These are phyloP conservation scores for Rhynchospora pubera DNA, from an alignment of 176 grass and related monocot species.

Conservation along the genomic window DNA sequence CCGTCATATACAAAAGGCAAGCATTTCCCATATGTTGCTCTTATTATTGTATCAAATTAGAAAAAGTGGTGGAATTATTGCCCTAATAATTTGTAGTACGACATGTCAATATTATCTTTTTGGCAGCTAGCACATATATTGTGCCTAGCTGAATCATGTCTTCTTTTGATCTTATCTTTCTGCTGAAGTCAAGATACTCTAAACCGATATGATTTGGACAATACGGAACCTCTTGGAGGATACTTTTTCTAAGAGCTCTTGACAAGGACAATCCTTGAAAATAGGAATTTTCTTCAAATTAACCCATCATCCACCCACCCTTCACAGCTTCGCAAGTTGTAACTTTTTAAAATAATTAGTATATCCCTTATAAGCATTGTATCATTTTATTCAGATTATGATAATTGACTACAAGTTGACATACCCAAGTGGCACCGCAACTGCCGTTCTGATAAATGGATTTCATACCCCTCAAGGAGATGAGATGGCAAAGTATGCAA, in stretches of 20 bases:
- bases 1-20: not conserved
- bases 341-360: not conserved
- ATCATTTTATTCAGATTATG: conserved; percentile 70
- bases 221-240: not conserved
- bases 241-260: not conserved
- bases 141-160: not conserved
- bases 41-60: not conserved
- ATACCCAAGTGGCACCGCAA: conserved; percentile 97
- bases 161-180: not conserved
- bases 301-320: not conserved
- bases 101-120: not conserved
- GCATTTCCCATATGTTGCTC: not conserved
- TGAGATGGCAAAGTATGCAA: conserved; percentile 62
- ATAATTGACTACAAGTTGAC: conserved; percentile 85
- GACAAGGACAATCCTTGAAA: not conserved
- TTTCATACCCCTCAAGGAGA: conserved; percentile 87
- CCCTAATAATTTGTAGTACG: not conserved
- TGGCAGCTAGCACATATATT: not conserved
- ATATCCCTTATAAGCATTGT: not conserved
- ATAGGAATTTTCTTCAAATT: not conserved
- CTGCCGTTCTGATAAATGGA: conserved; percentile 97
- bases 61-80: not conserved
- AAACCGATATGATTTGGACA: not conserved
- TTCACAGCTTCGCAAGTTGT: not conserved
- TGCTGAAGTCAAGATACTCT: not conserved